Conservation (phyloP, 106 monocot species). For the Agapanthus africanus region DNA sequence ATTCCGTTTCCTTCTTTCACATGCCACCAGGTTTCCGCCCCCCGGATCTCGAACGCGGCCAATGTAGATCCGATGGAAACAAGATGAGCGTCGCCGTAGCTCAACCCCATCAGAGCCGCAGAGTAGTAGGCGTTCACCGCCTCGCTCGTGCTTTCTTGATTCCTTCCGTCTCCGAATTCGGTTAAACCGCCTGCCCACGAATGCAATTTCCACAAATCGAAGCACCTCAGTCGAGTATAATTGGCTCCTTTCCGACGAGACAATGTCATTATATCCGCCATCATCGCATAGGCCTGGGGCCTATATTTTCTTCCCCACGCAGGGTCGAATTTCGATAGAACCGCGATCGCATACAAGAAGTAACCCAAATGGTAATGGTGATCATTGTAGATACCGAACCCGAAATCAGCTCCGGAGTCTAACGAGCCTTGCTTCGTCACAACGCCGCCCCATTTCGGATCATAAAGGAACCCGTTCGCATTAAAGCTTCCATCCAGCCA, state of each 20-base stretch:
- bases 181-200: conserved; percentile 94
- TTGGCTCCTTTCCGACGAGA: conserved; percentile 25
- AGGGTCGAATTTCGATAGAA: conserved; percentile 69
- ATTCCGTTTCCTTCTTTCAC: conserved; percentile 63
- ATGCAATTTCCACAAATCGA: conserved; percentile 88
- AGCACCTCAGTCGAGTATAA: conserved; percentile 57
- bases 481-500: conserved; percentile 85
- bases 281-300: conserved; percentile 58
- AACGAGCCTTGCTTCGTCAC: conserved; percentile 62
- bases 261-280: conserved; percentile 78
- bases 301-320: conserved; percentile 75
- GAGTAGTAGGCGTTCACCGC: conserved; percentile 92
- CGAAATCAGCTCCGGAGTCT: conserved; percentile 83
- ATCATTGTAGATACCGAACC: conserved; percentile 84
- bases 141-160: conserved; percentile 96
- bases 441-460: conserved; percentile 80
- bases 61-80: conserved; percentile 56
- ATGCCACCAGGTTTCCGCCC: conserved; percentile 86
- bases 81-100: conserved; percentile 71
- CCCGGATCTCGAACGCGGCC: conserved; percentile 50
- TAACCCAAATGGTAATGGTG: conserved; percentile 94
- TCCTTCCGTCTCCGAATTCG: conserved; percentile 80
- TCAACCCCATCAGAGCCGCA: conserved; percentile 68
- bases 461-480: conserved; percentile 77
- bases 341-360: conserved; percentile 79